phyloP scores from a whole-genome alignment of 2,329 filamentous ascomycete genomes.

The Orbilia javanica region DNA sequence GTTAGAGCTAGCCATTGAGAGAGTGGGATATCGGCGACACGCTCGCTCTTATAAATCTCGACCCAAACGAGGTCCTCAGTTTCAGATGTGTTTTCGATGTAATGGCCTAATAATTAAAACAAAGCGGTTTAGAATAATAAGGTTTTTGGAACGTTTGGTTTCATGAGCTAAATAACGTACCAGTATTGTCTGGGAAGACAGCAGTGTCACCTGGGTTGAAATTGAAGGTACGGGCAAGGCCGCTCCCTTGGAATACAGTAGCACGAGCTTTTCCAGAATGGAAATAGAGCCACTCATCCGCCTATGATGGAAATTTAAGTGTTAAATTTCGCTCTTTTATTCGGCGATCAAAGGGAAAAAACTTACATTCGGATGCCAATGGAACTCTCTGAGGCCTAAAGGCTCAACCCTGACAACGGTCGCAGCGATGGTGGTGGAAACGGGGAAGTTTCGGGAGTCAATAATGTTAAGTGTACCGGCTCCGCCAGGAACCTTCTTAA shows the following conservation, averaged over 20 bases:
- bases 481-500: slow-evolving; percentile 72
- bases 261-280: slow-evolving; percentile 73
- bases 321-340: not conserved
- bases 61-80: slow-evolving; percentile 76
- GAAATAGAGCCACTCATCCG: slow-evolving; percentile 80
- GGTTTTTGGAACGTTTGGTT: not conserved
- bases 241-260: slow-evolving; percentile 75
- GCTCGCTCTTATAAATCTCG: slow-evolving; percentile 77
- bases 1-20: slow-evolving; percentile 79
- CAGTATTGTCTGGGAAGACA: slow-evolving; percentile 75
- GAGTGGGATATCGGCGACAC: slow-evolving; percentile 75
- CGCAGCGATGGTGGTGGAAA: slow-evolving; percentile 75
- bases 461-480: slow-evolving; percentile 75
- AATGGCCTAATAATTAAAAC: slow-evolving; percentile 68
- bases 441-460: slow-evolving; percentile 76
- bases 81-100: slow-evolving; percentile 76
- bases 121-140: not conserved
- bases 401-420: slow-evolving; percentile 76
- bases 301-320: slow-evolving; percentile 64
- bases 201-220: slow-evolving; percentile 77
- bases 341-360: not conserved
- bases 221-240: slow-evolving; percentile 75
- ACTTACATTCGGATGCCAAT: slow-evolving; percentile 77
- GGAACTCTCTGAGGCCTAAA: slow-evolving; percentile 74
- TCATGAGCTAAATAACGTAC: slow-evolving; percentile 3